Evolutionary conservation across 805 yeast genomes (phyloP).

Genomic region (Debaryomyces maramus): DNA sequence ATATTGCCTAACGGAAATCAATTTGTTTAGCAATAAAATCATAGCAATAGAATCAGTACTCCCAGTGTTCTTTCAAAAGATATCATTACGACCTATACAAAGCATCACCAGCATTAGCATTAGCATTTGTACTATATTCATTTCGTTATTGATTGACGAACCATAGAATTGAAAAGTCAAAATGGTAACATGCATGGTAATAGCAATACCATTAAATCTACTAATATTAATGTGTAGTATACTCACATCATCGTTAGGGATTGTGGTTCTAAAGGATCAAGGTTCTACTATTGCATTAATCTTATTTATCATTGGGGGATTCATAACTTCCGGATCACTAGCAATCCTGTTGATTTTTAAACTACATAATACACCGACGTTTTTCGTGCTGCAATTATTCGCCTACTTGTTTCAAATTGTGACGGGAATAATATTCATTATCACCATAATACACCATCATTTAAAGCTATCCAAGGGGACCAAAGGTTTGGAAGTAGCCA

Average conservation of each 20-base stretch:
- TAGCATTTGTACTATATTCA: too few relatives aligned
- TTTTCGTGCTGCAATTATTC: conserved; percentile 5
- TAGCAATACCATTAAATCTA: not conserved
- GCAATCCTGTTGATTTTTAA: conserved; percentile 5
- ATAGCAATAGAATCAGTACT: too few relatives aligned
- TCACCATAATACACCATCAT: conserved; percentile 3
- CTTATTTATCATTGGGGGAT: conserved; percentile 6
- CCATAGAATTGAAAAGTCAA: too few relatives aligned
- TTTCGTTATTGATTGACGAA: too few relatives aligned
- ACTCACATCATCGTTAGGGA: not conserved
- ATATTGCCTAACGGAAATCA: too few relatives aligned
- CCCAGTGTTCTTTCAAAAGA: too few relatives aligned
- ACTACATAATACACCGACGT: not conserved
- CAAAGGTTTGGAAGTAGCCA: conserved; percentile 2
- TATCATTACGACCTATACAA: too few relatives aligned
- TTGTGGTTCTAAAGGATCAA: not conserved
- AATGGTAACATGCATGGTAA: not conserved
- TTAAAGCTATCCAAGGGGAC: not conserved
- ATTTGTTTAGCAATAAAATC: too few relatives aligned
- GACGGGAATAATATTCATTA: conserved; percentile 10
- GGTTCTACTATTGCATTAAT: not conserved
- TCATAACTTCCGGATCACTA: conserved; percentile 1
- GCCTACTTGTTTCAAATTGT: conserved; percentile 10
- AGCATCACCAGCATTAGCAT: too few relatives aligned
- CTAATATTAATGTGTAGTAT: not conserved